These are phyloP conservation scores for Neurospora sp. DNA, from an alignment of 495 filamentous ascomycete species.

Conservation along the genomic window DNA sequence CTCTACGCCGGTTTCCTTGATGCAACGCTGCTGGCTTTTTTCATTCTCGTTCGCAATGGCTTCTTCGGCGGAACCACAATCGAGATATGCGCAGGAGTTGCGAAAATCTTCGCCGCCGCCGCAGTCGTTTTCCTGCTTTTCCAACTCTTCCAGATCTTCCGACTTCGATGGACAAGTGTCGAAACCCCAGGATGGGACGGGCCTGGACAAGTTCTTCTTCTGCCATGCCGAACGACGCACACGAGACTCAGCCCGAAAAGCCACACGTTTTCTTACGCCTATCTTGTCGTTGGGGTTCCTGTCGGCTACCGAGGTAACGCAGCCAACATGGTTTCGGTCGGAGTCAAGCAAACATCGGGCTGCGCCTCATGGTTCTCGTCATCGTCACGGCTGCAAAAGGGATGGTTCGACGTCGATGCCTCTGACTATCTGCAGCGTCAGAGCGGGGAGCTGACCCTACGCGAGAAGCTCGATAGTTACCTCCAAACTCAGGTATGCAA, in stretches of 20 bases:
- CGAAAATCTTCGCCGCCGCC: neutral
- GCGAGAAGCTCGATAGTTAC: constrained; percentile 49
- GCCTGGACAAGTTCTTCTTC: constrained; percentile 27
- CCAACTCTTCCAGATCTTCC: constrained; percentile 3
- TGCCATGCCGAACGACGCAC: constrained; percentile 54
- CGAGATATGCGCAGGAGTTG: neutral
- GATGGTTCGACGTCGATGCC: constrained; percentile 51
- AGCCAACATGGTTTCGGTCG: constrained; percentile 45
- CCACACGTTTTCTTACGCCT: constrained; percentile 57
- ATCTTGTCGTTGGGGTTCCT: constrained; percentile 56
- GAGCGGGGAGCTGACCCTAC: constrained; percentile 32
- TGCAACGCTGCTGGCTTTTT: constrained; percentile 6
- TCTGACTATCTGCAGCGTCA: constrained; percentile 51
- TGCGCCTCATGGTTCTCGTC: constrained; percentile 22
- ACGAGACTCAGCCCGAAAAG: constrained; percentile 50
- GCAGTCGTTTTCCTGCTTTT: neutral
- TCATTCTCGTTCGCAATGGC: constrained; percentile 2
- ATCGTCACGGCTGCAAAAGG: constrained; percentile 3
- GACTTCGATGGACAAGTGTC: neutral
- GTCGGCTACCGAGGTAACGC: constrained; percentile 47
- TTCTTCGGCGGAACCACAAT: neutral
- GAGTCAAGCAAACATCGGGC: constrained; percentile 15
- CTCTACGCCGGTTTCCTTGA: constrained; percentile 7
- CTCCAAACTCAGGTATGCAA: constrained; percentile 38
- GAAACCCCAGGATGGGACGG: constrained; percentile 11